Evolutionary conservation across 768 basidiomycete genomes (phyloP), one percentile per base, ranked within the genome.

Genomic region (Lanmaoa rubissima): DNA sequence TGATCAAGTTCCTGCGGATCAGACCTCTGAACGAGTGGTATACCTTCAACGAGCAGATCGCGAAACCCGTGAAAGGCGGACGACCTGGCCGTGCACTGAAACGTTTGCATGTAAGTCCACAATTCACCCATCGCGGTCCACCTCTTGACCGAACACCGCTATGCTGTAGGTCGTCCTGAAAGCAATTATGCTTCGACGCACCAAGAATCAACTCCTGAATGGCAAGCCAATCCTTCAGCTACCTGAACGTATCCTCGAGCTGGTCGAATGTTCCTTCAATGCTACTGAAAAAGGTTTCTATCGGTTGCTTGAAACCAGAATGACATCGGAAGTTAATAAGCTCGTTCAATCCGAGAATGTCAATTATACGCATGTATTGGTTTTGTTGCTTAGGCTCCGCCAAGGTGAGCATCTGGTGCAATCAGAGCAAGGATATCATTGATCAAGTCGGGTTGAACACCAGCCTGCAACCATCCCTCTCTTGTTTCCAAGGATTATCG

Each of bases 401-500:
- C 96, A 99, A 82, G 92, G 95, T 89, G 58, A 31, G 79, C 6
- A 2, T 28, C 50, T 32, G 21, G n/a, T 34, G 24, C 14, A 16
- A 24, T 40, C 10, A 19, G 32, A 47, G 54, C 28, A 48, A n/a
- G 39, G 32, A 35, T n/a, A 44, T 7, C 13, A 31, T 35, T 55
- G 39, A 57, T 19, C 21, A 51, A 26, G 45, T 19, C 32, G 34
- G 9, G 8, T 58, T 35, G 45, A 47, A 35, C 24, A 10, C 34
- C 53, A 96, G 94, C 94, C 0, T 98, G 94, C 69, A 90, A 93
- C 63, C 95, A 97, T 65, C 94, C 94, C 0, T 78, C 82, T 0
- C 81, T 97, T 11, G 86, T 96, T 14, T 82, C 86, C 4, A 85
- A 88, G 58, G 88, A 90, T 69, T 87, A 87, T 73, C 79, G 78